Evolutionary conservation across 257 asterid species (phyloP), one percentile per base, ranked within the genome.

Genomic region (Ophiorrhiza pumila): DNA sequence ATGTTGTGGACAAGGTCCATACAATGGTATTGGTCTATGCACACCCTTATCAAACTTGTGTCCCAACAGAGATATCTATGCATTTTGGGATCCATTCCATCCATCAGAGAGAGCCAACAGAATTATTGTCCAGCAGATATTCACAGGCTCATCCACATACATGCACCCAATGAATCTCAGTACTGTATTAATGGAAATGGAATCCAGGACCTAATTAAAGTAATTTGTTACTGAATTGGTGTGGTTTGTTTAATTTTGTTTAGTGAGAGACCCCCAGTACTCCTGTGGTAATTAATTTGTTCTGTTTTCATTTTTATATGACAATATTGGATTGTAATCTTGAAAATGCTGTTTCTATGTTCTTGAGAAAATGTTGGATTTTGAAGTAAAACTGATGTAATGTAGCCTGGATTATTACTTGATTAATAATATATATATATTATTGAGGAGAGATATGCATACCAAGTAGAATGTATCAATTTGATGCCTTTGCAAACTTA

Each of bases 1-100:
- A 9, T 91, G 97, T 12, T 91, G 96, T 64, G 97, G 97, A 20
- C 96, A 91, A 81, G 97, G 97, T 25, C 92, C 87, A 35, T 91
- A 83, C 80, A 91, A 91, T 25, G 97, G 96, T 6, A 11, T 91
- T 7, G 97, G 97, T 31, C 86, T 91, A 0, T 89, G 97, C 83
- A 91, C 97, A 12, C 72, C 71, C 5, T 1, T 86, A 3, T 91
- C 97, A 17, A 91, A 89, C 77, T 41, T 91, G 78, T 91, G 96
- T 60, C 92, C 97, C n/a, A 80, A 91, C 71, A 81, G 96, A 80
- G 89, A 91, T 49, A 5, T 85, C 20, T 87, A 78, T 76, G 97
- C 85, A 41, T 91, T 91, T 71, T 91, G 97, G 96, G 96, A 91
- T 72, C 77, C 90, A 34, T 91, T 89, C 60, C 97, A 91, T 74